phyloP scores from a whole-genome alignment of 2,329 filamentous ascomycete species.

The Fusarium siculi region DNA sequence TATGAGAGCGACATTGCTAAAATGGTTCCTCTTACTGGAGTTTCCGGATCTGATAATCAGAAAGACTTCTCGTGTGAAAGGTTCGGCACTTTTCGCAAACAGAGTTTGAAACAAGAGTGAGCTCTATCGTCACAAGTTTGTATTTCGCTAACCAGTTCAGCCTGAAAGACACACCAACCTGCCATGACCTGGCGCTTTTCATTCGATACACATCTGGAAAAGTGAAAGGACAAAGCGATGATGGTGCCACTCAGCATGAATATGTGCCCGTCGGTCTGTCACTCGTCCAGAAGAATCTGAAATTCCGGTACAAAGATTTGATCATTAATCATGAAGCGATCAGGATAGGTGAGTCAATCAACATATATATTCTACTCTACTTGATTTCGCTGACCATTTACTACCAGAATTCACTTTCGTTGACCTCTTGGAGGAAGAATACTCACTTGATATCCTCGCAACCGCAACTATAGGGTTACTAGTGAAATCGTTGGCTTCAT shows the following conservation, averaged over 20 bases:
- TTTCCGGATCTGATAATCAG: neutral
- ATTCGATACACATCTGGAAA: neutral
- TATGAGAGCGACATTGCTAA: neutral
- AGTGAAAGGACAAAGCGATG: neutral
- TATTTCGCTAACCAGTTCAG: neutral
- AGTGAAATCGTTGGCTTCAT: neutral
- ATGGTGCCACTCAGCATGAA: neutral
- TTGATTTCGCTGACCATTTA: neutral
- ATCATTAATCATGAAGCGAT: neutral
- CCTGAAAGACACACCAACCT: neutral
- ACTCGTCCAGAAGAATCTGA: neutral
- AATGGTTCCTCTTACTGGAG: neutral
- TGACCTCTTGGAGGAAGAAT: neutral
- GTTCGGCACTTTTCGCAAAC: neutral
- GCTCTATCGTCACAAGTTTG: neutral
- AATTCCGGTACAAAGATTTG: neutral
- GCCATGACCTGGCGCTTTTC: neutral
- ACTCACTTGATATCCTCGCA: neutral
- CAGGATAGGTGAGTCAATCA: neutral
- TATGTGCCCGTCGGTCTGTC: neutral
- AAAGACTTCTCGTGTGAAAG: neutral
- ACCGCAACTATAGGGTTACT: neutral
- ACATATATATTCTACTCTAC: neutral
- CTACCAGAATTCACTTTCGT: neutral
- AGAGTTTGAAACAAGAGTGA: neutral